phyloP scores from a whole-genome alignment of 352 stramenopile genomes.

The Phytopythium kandeliae region DNA sequence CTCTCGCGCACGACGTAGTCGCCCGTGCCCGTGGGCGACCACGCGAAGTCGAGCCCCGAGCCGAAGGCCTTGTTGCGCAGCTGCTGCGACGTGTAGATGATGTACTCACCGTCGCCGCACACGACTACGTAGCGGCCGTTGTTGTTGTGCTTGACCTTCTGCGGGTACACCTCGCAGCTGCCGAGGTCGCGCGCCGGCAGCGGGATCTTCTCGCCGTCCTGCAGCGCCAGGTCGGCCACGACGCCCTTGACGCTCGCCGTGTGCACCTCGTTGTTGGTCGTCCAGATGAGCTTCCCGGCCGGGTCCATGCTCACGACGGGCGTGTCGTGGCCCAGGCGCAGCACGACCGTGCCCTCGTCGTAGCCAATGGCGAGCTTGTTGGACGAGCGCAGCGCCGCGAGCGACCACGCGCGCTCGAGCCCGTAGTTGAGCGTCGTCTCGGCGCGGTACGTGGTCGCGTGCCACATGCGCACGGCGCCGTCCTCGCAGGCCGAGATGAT shows the following conservation, averaged over 20 bases:
- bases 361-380: constrained; percentile 96
- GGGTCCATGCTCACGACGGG: constrained; percentile 97
- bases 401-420: constrained; percentile 97
- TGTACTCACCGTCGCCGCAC: constrained; percentile 99
- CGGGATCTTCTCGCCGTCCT: constrained; percentile 88
- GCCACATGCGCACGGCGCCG: constrained; percentile 93
- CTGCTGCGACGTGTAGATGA: constrained; percentile 99
- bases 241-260: constrained; percentile 91
- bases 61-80: constrained; percentile 96
- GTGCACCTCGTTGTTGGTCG: constrained; percentile 98
- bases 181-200: constrained; percentile 91
- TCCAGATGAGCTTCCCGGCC: constrained; percentile 97
- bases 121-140: constrained; percentile 98
- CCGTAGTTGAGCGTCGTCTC: constrained; percentile 99
- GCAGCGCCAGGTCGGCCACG: constrained; percentile 62
- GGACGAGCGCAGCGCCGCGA: constrained; percentile 72
- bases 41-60: constrained; percentile 97
- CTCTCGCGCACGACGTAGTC: constrained; percentile 99
- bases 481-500: constrained; percentile 98
- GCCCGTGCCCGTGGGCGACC: constrained; percentile 94
- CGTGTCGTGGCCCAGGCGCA: constrained; percentile 97
- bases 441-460: constrained; percentile 92
- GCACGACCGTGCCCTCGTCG: constrained; percentile 93
- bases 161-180: constrained; percentile 97
- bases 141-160: constrained; percentile 98